Evolutionary conservation across 768 basidiomycete species (phyloP).

Genomic region (Suillus hirtellus): DNA sequence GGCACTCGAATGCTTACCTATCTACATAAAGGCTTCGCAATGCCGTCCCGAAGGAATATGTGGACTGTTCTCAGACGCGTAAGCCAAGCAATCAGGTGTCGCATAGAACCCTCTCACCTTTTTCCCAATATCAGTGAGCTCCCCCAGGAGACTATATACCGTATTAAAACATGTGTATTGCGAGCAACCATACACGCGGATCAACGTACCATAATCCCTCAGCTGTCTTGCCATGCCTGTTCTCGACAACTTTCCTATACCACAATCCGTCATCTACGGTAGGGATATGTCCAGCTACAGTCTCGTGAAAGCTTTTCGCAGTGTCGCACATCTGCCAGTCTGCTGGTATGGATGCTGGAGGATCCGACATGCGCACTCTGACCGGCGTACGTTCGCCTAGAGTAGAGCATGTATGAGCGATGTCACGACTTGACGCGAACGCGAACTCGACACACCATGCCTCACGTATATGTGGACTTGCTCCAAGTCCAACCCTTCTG

Average conservation of each 20-base stretch:
- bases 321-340: constrained; percentile 69
- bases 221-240: constrained; percentile 50
- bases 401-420: too few relatives aligned
- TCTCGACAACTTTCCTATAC: constrained; percentile 54
- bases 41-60: constrained; percentile 58
- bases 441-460: constrained; percentile 54
- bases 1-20: constrained; percentile 41
- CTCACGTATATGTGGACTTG: constrained; percentile 77
- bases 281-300: constrained; percentile 36
- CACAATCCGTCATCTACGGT: constrained; percentile 32
- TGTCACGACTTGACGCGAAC: neutral
- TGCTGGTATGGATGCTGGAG: constrained; percentile 66
- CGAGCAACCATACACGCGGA: neutral
- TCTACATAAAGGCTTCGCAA: constrained; percentile 68
- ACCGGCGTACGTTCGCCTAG: constrained; percentile 51
- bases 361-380: constrained; percentile 57
- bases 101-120: neutral
- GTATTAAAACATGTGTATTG: neutral
- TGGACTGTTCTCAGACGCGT: constrained; percentile 46
- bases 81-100: constrained; percentile 10
- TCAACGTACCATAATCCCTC: constrained; percentile 60
- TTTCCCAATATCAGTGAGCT: constrained; percentile 61
- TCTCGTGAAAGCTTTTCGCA: constrained; percentile 47
- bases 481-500: constrained; percentile 49
- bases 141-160: constrained; percentile 46